Base-by-base conservation (phyloP, 352 stramenopile species). In the Elongisporangium anandrum region DNA sequence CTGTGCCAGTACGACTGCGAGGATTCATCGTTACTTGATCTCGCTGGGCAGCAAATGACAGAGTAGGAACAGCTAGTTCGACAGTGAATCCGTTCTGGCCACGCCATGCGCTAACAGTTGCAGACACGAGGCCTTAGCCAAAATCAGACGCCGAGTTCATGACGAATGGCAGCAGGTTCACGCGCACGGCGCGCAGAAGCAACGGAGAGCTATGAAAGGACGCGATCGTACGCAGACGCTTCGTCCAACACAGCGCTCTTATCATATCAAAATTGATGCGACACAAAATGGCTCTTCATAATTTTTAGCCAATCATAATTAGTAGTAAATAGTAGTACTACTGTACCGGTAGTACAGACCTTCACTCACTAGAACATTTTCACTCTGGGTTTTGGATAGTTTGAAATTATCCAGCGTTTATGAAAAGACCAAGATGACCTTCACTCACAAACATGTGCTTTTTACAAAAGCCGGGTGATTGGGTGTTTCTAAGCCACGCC, bases 51-150 rank as follows among this genome's bases (percentile, higher is more conserved):
- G 56, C 15, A 91, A 57, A 54, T 87, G 56, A 17, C 81, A 87
- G 38, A 86, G 72, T 34, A 91, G 26, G 58, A 85, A 89, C 38
- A 91, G 50, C 52, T 89, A 57, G n/a, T 81, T 84, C 26, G 70
- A 63, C 19, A 63, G 69, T 63, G 53, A 79, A 34, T n/a, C 67
- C 41, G 24, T 26, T 24, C 10, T 22, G 53, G 9, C 23, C 34
- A 60, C 12, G 54, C 17, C 22, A 23, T 24, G 15, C 23, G 26
- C 20, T 52, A 50, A 24, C 22, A 4, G 51, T 16, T 47, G 51
- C n/a, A 55, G 15, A 56, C 17, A 6, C 61, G 69, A 45, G 34
- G 34, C 4, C 34, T 45, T 45, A 12, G 34, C 1, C 34, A 9
- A 45, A 45, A 15, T 45, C 34, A 16, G 34, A 45, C 34, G 34